Evolutionary conservation across 2,329 filamentous ascomycete genomes (phyloP).

Genomic region (Epichloe amarillans): DNA sequence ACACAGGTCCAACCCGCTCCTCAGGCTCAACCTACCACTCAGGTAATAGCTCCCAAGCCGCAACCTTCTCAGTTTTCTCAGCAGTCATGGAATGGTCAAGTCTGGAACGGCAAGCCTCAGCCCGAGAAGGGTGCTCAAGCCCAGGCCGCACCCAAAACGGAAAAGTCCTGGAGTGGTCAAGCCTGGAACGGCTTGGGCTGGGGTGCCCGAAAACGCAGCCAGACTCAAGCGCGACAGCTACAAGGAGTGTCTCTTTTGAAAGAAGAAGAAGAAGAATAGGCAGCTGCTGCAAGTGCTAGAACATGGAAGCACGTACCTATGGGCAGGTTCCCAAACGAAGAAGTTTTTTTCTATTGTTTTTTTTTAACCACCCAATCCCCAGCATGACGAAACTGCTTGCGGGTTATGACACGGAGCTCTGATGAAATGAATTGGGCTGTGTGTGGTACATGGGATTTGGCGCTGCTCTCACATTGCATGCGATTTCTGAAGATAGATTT

Average conservation of each 20-base stretch:
- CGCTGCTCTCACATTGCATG: background rate
- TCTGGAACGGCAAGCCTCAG: slow-evolving; percentile 1
- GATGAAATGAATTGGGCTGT: background rate
- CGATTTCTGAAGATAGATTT: slow-evolving; percentile 1
- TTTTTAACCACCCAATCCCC: background rate
- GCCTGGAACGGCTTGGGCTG: slow-evolving; percentile 4
- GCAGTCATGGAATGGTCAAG: background rate
- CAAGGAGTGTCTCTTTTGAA: background rate
- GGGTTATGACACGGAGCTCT: background rate
- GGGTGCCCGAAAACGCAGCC: background rate
- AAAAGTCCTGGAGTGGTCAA: slow-evolving; percentile 3
- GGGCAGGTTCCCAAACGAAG: slow-evolving; percentile 1
- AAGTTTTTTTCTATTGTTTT: background rate
- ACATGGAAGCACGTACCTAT: background rate
- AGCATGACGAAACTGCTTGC: slow-evolving; percentile 3
- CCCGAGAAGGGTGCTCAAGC: background rate
- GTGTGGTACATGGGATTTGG: background rate
- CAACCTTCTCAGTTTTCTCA: background rate
- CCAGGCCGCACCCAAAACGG: background rate
- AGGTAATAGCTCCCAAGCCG: background rate
- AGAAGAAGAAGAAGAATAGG: background rate
- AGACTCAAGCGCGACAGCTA: background rate
- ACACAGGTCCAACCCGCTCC: background rate
- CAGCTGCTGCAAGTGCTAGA: background rate
- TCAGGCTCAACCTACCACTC: background rate